Evolutionary conservation across 2,329 filamentous ascomycete genomes (phyloP), one percentile per base, ranked within the genome.

Genomic region (Amauroascus verrucosus): DNA sequence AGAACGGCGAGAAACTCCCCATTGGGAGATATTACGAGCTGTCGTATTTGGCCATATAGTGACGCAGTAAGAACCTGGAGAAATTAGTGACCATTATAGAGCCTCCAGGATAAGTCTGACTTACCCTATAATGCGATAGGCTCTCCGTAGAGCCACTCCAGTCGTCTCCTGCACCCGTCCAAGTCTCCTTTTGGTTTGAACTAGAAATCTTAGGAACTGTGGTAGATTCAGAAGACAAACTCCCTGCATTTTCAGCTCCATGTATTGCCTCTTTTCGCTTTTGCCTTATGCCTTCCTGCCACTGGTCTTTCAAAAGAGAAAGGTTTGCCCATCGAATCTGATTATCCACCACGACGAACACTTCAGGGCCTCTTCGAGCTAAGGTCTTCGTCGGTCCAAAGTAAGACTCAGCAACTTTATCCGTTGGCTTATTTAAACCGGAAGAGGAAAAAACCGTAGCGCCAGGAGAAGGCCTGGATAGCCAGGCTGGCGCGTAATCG

Each of bases 281-380:
- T 40, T 65, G 63, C 52, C 62, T 65, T n/a, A 64, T 58, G 49
- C 64, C 61, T 46, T 72, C 66, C 57, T 73, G 69, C 71, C 72
- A 75, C 59, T 72, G 66, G 53, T 81, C 86, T 72, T 94, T 95
- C 63, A 97, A 69, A 55, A 84, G 81, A 49, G 82, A 81, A 53
- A 98, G 72, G 69, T 95, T 88, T 8, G 86, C 84, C 89, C 93
- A 98, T 67, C 90, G 80, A 57, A 98, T 85, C 69, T 97, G 88
- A 62, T 85, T 90, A 47, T 90, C 90, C 38, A 86, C 83, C 18
- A 89, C 90, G 11, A 88, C 83, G 65, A 97, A 97, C 8, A 97
- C 75, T 64, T 98, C 90, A 0, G 86, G 88, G 14, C 86, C 89
- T 55, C 91, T 78, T 48, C 80, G 82, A 8, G 89, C 90, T 62